These are phyloP conservation scores for Eucommia ulmoides DNA, from an alignment of 257 asterid genomes.

Conservation along the genomic window DNA sequence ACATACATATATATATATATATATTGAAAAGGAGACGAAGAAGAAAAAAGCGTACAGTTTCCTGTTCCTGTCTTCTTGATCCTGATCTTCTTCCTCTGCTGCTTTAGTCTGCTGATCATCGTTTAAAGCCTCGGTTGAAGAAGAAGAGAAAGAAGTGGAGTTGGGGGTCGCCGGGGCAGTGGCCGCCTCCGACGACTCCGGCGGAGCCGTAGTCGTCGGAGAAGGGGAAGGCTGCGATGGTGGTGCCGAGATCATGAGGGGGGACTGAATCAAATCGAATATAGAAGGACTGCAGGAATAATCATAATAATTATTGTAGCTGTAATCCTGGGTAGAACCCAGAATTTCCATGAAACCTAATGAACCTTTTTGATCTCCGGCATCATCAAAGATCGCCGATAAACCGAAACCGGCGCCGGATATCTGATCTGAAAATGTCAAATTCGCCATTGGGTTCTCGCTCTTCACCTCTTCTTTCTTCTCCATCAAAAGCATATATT, in stretches of 20 bases:
- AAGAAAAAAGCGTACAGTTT: slow-evolving; percentile 27
- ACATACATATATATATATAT: too few species aligned
- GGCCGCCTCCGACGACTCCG: slow-evolving; percentile 18
- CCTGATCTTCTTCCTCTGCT: slow-evolving; percentile 16
- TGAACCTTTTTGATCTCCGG: slow-evolving; percentile 9
- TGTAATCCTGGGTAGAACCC: slow-evolving; percentile 11
- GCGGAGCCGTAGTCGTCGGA: slow-evolving; percentile 4
- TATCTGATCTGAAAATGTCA: slow-evolving; percentile 26
- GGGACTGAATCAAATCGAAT: slow-evolving; percentile 9
- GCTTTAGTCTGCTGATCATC: slow-evolving; percentile 19
- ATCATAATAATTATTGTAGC: too few species aligned
- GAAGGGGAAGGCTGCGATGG: slow-evolving; percentile 4
- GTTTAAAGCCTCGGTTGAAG: slow-evolving; percentile 47
- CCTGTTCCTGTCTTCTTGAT: slow-evolving; percentile 38
- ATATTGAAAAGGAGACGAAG: neutral
- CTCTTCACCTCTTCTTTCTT: slow-evolving; percentile 4
- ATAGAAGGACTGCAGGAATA: slow-evolving; percentile 5
- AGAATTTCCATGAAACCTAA: slow-evolving; percentile 16
- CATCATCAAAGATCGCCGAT: slow-evolving; percentile 10
- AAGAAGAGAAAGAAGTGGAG: slow-evolving; percentile 40
- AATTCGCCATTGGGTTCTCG: slow-evolving; percentile 8
- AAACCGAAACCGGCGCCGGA: slow-evolving; percentile 10
- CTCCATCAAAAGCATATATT: slow-evolving; percentile 17
- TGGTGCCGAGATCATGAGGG: neutral
- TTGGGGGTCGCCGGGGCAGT: slow-evolving; percentile 27